Conservation (phyloP, 2,329 filamentous ascomycete genomes). For the Fusarium miscanthi region DNA sequence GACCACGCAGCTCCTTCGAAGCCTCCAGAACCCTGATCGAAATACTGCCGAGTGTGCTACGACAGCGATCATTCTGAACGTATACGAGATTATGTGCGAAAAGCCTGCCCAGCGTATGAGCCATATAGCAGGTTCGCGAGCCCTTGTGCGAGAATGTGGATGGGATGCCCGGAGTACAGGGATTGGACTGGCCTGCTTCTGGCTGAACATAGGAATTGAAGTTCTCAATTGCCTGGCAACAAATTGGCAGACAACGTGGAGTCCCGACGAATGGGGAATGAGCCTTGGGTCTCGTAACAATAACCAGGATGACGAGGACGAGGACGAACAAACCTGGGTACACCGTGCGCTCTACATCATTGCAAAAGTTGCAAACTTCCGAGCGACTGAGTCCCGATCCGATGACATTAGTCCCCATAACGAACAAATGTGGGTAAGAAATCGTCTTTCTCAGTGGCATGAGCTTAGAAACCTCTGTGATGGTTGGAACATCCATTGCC, state of each 20-base stretch:
- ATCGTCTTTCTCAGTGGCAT: constrained; percentile 80
- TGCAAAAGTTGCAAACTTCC: constrained; percentile 87
- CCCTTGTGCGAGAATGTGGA: constrained; percentile 87
- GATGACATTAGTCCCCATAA: constrained; percentile 69
- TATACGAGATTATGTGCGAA: constrained; percentile 94
- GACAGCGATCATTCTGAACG: constrained; percentile 87
- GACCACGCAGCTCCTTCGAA: constrained; percentile 79
- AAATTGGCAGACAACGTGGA: constrained; percentile 88
- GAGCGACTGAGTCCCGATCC: constrained; percentile 73
- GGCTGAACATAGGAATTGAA: constrained; percentile 92
- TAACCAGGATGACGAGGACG: constrained; percentile 60
- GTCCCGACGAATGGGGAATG: constrained; percentile 90
- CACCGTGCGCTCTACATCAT: constrained; percentile 90
- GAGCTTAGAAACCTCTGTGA: constrained; percentile 84
- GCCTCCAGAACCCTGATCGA: constrained; percentile 84
- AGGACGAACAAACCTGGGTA: constrained; percentile 79
- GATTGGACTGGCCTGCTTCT: constrained; percentile 89
- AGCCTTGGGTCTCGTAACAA: constrained; percentile 70
- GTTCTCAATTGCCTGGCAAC: constrained; percentile 88
- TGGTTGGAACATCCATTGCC: constrained; percentile 81
- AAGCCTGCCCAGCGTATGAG: constrained; percentile 84
- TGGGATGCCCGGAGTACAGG: constrained; percentile 86
- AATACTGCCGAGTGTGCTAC: constrained; percentile 87
- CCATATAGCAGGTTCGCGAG: constrained; percentile 86
- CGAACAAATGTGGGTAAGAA: constrained; percentile 71